A percentile compares a stretch with the other conserved stretches of the same genome.
Conservation (phyloP, 768 basidiomycete genomes). For the Lactarius vividus region DNA sequence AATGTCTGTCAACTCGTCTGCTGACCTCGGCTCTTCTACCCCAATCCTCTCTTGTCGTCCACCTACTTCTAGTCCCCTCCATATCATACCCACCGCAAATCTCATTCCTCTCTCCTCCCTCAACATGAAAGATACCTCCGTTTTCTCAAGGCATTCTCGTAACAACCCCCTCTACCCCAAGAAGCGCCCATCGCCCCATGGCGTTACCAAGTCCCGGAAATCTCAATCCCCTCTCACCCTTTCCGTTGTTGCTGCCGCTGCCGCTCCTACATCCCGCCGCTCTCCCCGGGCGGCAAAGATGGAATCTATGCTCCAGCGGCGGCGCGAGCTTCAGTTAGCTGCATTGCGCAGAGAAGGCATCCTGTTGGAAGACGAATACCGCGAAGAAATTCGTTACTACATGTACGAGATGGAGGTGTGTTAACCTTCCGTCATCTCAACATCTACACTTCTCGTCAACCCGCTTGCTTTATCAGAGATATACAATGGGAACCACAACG, state of each 20-base stretch:
- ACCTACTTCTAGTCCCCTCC: conserved; percentile 28
- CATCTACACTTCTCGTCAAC: conserved; percentile 14
- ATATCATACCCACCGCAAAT: conserved; percentile 41
- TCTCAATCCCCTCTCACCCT: conserved; percentile 42
- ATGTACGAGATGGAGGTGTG: conserved; percentile 99
- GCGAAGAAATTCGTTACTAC: conserved; percentile 86
- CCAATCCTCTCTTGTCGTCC: conserved; percentile 26
- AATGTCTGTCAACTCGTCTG: conserved; percentile 14
- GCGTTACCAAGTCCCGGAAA: conserved; percentile 66
- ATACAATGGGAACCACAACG: conserved; percentile 86
- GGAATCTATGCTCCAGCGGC: conserved; percentile 59
- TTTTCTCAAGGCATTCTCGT: conserved; percentile 59
- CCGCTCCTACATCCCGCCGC: conserved; percentile 42
- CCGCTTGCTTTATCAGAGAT: conserved; percentile 47
- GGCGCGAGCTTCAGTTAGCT: conserved; percentile 64
- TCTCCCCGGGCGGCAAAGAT: conserved; percentile 67
- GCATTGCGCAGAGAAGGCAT: conserved; percentile 71
- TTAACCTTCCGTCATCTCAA: conserved; percentile 22
- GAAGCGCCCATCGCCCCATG: conserved; percentile 83
- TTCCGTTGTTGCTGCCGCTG: conserved; percentile 44
- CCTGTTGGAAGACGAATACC: conserved; percentile 92
- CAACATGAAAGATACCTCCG: conserved; percentile 79
- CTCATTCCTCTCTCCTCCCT: conserved; percentile 36
- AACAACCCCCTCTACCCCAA: conserved; percentile 70
- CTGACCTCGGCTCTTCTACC: conserved; percentile 23